Base-by-base conservation (phyloP, 164 flowering plant genomes). In the Tetracentron sinense region DNA sequence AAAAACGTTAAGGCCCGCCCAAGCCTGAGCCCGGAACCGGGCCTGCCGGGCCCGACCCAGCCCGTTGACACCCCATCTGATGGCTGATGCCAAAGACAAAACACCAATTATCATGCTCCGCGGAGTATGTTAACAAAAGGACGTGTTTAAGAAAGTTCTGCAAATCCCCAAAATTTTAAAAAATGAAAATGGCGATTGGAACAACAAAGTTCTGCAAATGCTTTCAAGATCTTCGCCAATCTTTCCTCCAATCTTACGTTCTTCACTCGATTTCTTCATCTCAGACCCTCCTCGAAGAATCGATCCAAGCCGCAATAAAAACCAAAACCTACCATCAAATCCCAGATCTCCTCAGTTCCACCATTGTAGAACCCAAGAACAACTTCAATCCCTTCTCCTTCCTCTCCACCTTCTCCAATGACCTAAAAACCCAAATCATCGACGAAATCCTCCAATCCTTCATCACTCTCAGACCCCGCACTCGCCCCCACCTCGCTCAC, bases 311-410 rank as follows among this genome's bases (percentile, higher is more conserved):
- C 16, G 82, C 84, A 27, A 77, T 88, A 47, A 68, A 78, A 63
- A 25, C 76, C 44, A 82, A 77, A 70, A 44, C 51, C 42, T 88
- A 85, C 67, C 64, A 67, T 10, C 78, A 74, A 59, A 83, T 91
- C 38, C 90, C 88, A 10, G 69, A 76, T 29, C 71, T 86, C 25
- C 72, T 90, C 33, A 33, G 5, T 26, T 58, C 75, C 26, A 29
- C 19, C 23, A 19, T 0, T n/a, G n/a, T n/a, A n/a, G n/a, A n/a
- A n/a, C n/a, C n/a, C n/a, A n/a, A n/a, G n/a, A n/a, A n/a, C n/a
- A n/a, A n/a, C n/a, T n/a, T n/a, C n/a, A 86, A 81, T 47, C 90
- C 86, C 42, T 89, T 92, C 61, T 78, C 79, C 15, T 85, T 89
- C 65, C 89, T 91, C 16, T 79, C 90, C 0, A 58, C 63, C n/a